Conservation (phyloP, 768 basidiomycete genomes). For the Cystofilobasidium macerans region DNA sequence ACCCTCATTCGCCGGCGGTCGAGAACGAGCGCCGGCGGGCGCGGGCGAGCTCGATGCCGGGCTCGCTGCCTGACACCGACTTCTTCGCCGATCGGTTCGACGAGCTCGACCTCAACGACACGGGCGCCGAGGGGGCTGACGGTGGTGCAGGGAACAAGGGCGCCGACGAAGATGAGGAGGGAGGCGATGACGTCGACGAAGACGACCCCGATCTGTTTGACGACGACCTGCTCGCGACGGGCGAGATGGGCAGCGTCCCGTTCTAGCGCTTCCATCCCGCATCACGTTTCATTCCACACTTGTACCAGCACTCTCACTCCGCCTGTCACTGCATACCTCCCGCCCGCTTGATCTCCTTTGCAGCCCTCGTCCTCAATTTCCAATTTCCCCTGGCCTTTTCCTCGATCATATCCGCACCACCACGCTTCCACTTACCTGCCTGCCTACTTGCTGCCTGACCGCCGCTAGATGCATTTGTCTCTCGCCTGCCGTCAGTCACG, state of each 20-base stretch:
- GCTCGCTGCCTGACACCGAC: conserved; percentile 26
- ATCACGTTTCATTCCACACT: no score
- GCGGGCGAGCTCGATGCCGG: conserved; percentile 26
- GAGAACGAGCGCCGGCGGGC: neutral
- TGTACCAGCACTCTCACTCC: no score
- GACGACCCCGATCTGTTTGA: conserved; percentile 60
- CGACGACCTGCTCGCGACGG: conserved; percentile 65
- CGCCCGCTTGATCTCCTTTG: no score
- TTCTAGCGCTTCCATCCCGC: conserved; percentile 36
- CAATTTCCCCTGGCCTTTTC: no score
- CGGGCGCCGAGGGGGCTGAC: conserved; percentile 35
- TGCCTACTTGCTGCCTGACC: no score
- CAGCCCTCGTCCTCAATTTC: no score
- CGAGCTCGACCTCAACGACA: conserved; percentile 31
- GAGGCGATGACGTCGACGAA: conserved; percentile 40
- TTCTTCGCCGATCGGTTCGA: conserved; percentile 36
- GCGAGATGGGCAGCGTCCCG: conserved; percentile 57
- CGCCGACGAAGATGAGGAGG: conserved; percentile 33
- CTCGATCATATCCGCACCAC: no score
- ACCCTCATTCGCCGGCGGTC: neutral
- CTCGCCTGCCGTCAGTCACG: no score
- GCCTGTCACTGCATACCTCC: no score
- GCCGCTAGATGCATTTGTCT: no score
- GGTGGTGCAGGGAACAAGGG: no score
- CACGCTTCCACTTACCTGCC: no score